Evolutionary conservation across 169 alveolate genomes (phyloP).

Genomic region (Eimeria sp.): DNA sequence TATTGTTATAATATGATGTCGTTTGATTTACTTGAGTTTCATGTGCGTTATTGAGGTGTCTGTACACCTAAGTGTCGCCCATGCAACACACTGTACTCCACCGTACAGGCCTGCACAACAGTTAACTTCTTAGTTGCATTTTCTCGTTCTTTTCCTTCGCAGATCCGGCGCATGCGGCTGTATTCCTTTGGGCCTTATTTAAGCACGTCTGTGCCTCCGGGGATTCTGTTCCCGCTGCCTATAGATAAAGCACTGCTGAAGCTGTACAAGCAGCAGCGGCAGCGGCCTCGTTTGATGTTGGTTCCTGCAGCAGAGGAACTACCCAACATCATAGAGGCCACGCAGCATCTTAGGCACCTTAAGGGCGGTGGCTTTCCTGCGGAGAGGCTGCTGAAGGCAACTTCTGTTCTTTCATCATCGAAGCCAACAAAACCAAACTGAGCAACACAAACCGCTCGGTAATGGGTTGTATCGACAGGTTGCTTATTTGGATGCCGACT

Average conservation of each 20-base stretch:
- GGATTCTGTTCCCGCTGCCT: background rate
- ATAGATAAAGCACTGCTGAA: background rate
- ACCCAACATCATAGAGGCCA: background rate
- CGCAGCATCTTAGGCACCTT: background rate
- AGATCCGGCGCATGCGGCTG: conserved; percentile 42
- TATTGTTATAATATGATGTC: background rate
- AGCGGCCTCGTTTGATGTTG: conserved; percentile 19
- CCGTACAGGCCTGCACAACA: background rate
- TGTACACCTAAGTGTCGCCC: background rate
- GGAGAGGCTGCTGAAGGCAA: conserved; percentile 13
- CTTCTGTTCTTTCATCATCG: background rate
- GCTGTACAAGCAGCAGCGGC: background rate
- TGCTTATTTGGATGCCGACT: too few relatives aligned
- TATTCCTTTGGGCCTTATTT: conserved; percentile 49
- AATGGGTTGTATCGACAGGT: too few relatives aligned
- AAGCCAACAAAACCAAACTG: background rate
- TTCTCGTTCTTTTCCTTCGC: background rate
- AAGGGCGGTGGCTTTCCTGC: conserved; percentile 55
- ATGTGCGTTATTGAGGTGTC: background rate
- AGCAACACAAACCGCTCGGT: too few relatives aligned
- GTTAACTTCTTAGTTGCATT: too few relatives aligned
- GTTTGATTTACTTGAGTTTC: background rate
- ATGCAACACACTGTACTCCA: too few relatives aligned
- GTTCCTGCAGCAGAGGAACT: conserved; percentile 4
- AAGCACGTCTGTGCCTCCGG: conserved; percentile 10